Base-by-base conservation (phyloP, 169 alveolate species). In the Eimeria necatrix region DNA sequence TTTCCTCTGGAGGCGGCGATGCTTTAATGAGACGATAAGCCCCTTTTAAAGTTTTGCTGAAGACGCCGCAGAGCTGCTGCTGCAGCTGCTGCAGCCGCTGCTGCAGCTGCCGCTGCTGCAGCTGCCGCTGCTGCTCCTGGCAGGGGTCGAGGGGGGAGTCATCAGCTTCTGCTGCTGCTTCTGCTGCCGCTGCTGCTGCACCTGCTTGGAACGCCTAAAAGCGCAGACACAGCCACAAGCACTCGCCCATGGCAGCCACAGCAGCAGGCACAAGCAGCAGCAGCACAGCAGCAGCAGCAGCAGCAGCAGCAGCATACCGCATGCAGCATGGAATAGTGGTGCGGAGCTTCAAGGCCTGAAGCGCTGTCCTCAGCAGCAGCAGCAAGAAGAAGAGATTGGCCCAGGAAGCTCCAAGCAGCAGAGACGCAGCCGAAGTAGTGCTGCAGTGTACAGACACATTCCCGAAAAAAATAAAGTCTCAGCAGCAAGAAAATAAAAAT, bases 121-220 rank as follows among this genome's bases (percentile, higher is more conserved):
- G 83, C 83, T 32, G 84, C 84, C 32, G 84, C 84, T 73, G 84
- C 24, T 24, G 84, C 68, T 56, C 68, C 22, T 18, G 20, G 68
- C 12, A 56, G 68, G 20, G 22, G 12, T 18, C 68, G 68, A 18
- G 68, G 68, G 20, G 12, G 68, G 68, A 18, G 2, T 1, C 68
- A 18, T 10, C 84, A 26, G 84, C 59, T 73, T 4, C 22, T 73
- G 84, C 16, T 10, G 76, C 76, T 22, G n/a, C 76, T 68, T 32
- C 76, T 68, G 76, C 76, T 68, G 84, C 84, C 32, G 84, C 84
- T n/a, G 83, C 83, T 32, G 56, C 84, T 73, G 84, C 84, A 5
- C 56, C 24, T 24, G 84, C 76, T 68, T 68, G 76, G 48, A 68
- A 68, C 5, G 48, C n/a, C 76, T 68, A 18, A 46, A 8, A 26